phyloP scores from a whole-genome alignment of 108 stramenopile genomes.

The Parietichytrium sp. region DNA sequence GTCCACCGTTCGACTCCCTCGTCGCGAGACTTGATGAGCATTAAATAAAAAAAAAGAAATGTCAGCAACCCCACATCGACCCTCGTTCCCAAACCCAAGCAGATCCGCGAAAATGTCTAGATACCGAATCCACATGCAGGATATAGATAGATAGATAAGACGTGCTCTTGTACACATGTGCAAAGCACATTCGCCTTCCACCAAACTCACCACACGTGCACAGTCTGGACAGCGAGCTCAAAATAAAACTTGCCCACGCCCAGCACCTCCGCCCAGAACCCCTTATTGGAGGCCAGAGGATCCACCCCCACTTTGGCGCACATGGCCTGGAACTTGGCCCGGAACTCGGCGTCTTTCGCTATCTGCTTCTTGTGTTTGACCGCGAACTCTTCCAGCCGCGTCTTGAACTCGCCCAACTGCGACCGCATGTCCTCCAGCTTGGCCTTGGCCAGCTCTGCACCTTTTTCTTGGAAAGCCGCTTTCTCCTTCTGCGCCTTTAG shows the following conservation, averaged over 20 bases:
- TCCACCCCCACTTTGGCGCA: conserved; percentile 81
- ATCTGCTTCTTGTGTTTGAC: conserved; percentile 82
- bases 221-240: conserved; percentile 94
- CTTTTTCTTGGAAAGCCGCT: not conserved
- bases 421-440: not conserved
- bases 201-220: too few relatives aligned
- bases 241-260: conserved; percentile 94
- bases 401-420: conserved; percentile 54
- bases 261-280: conserved; percentile 66
- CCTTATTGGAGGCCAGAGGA: conserved; percentile 68
- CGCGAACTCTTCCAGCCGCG: conserved; percentile 72
- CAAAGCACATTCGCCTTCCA: too few relatives aligned
- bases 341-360: conserved; percentile 79
- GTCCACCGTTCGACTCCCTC: conserved; percentile 85
- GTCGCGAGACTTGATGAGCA: conserved; percentile 79
- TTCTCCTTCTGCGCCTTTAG: not conserved
- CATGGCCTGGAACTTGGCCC: conserved; percentile 89
- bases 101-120: too few relatives aligned
- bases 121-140: too few relatives aligned
- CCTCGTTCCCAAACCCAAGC: too few relatives aligned
- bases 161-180: too few relatives aligned
- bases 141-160: too few relatives aligned
- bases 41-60: not conserved
- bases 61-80: not conserved
- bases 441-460: not conserved